These are phyloP conservation scores for Crassisporium funariophilum DNA, from an alignment of 768 basidiomycete species.

Conservation along the genomic window DNA sequence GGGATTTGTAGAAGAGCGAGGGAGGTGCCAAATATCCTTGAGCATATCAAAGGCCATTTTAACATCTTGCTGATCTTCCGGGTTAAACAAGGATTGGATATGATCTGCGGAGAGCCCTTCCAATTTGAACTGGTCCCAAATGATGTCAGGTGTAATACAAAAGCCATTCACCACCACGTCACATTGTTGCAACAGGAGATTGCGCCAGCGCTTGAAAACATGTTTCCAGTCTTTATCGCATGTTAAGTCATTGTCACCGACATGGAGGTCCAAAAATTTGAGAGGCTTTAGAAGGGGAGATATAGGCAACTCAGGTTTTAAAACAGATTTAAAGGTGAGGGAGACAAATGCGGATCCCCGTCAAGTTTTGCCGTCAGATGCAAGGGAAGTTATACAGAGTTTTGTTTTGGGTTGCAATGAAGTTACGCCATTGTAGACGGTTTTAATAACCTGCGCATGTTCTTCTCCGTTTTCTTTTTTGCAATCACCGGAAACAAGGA, in stretches of 20 bases:
- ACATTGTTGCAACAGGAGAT: conserved; percentile 22
- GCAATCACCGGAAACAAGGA: conserved; percentile 31
- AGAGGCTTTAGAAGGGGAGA: conserved; percentile 18
- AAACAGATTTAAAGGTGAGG: conserved; percentile 16
- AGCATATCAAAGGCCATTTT: conserved; percentile 25
- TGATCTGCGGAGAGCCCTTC: conserved; percentile 18
- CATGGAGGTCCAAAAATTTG: conserved; percentile 22
- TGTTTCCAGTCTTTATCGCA: conserved; percentile 35
- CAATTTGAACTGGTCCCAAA: conserved; percentile 17
- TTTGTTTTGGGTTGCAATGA: conserved; percentile 7
- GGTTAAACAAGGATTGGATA: conserved; percentile 21
- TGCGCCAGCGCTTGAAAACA: conserved; percentile 26
- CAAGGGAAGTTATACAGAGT: conserved; percentile 20
- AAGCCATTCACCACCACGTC: conserved; percentile 22
- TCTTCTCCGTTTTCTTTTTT: conserved; percentile 27
- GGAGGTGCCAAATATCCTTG: conserved; percentile 22
- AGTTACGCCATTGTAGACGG: conserved; percentile 14
- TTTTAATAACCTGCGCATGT: conserved; percentile 18
- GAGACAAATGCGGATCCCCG: conserved; percentile 20
- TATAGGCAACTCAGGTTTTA: conserved; percentile 17
- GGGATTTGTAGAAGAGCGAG: neutral
- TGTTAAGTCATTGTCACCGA: conserved; percentile 33
- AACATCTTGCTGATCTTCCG: conserved; percentile 26
- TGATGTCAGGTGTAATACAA: conserved; percentile 23
- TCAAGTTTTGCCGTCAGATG: conserved; percentile 28